A percentile compares a stretch with the other conserved stretches of the same genome.
Evolutionary conservation across 2,329 filamentous ascomycete species (phyloP).

Genomic region (Colletotrichum musae): DNA sequence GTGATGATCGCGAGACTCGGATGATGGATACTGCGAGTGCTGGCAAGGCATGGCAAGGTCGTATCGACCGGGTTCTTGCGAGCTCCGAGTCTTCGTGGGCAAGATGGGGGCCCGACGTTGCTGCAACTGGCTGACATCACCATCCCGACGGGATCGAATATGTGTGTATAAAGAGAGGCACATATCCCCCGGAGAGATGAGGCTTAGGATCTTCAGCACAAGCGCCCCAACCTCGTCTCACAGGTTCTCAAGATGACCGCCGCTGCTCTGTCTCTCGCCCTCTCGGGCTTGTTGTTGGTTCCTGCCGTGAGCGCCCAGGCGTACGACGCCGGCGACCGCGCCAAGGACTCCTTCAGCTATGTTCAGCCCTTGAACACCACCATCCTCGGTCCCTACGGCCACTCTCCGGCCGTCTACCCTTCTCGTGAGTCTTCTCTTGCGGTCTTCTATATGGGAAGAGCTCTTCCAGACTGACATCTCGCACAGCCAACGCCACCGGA

Average conservation of each 20-base stretch:
- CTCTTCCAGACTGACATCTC: conserved; percentile 36
- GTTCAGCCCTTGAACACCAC: conserved; percentile 59
- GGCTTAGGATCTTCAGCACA: conserved; percentile 25
- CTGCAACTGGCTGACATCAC: neutral
- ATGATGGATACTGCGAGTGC: conserved; percentile 7
- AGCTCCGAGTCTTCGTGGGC: neutral
- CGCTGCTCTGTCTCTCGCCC: conserved; percentile 60
- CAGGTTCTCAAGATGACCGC: conserved; percentile 41
- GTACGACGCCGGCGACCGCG: conserved; percentile 45
- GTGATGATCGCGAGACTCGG: conserved; percentile 6
- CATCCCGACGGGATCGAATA: neutral
- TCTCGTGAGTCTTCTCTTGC: conserved; percentile 50
- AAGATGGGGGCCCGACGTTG: conserved; percentile 21
- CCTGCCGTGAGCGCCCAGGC: conserved; percentile 47
- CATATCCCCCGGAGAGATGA: conserved; percentile 5
- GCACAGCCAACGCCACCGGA: conserved; percentile 54
- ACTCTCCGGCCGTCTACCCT: conserved; percentile 54
- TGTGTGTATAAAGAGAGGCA: conserved; percentile 29
- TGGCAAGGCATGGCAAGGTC: neutral
- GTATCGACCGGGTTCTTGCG: neutral
- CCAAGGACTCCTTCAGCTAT: conserved; percentile 52
- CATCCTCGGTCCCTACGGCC: conserved; percentile 56
- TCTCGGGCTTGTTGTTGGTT: conserved; percentile 51
- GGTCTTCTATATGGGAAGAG: neutral
- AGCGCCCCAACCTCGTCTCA: conserved; percentile 31